Conservation (phyloP, 2,329 filamentous ascomycete genomes). For the Xylariaceae sp. region DNA sequence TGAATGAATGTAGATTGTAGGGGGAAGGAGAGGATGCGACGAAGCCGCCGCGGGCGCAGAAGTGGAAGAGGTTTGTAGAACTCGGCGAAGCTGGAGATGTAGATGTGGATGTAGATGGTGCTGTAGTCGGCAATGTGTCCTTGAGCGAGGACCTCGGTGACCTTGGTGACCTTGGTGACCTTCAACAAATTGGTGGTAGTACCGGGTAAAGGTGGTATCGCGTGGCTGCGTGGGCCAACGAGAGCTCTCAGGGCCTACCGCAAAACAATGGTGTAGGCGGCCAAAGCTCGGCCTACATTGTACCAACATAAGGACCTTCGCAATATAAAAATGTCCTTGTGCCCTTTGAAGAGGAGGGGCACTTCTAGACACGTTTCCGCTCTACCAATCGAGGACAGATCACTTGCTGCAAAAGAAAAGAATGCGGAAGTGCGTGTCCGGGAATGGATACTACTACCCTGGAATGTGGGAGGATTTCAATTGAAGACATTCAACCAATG, state of each 20-base stretch:
- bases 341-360: conserved; percentile 17
- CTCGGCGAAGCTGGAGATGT: conserved; percentile 27
- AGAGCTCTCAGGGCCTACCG: conserved; percentile 31
- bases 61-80: conserved; percentile 32
- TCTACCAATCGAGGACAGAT: conserved; percentile 8
- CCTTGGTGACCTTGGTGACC: conserved; percentile 14
- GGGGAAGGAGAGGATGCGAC: conserved; percentile 1
- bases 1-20: conserved; percentile 26
- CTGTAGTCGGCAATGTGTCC: conserved; percentile 34
- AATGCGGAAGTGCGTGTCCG: conserved; percentile 22
- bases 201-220: conserved; percentile 15
- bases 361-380: conserved; percentile 21
- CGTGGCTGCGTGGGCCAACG: conserved; percentile 20
- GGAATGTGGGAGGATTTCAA: conserved; percentile 25
- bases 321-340: conserved; percentile 1
- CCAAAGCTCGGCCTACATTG: conserved; percentile 38
- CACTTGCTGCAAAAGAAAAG: conserved; percentile 8
- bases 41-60: conserved; percentile 2
- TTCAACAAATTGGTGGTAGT: conserved; percentile 14
- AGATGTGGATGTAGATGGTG: too few species aligned
- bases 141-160: conserved; percentile 25
- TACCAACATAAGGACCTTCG: conserved; percentile 34
- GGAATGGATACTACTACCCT: neutral
- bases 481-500: neutral
- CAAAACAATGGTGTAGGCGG: conserved; percentile 35